These are phyloP conservation scores for Lodderomyces metapsilosis DNA, from an alignment of 1,139 yeast genomes.

Conservation along the genomic window DNA sequence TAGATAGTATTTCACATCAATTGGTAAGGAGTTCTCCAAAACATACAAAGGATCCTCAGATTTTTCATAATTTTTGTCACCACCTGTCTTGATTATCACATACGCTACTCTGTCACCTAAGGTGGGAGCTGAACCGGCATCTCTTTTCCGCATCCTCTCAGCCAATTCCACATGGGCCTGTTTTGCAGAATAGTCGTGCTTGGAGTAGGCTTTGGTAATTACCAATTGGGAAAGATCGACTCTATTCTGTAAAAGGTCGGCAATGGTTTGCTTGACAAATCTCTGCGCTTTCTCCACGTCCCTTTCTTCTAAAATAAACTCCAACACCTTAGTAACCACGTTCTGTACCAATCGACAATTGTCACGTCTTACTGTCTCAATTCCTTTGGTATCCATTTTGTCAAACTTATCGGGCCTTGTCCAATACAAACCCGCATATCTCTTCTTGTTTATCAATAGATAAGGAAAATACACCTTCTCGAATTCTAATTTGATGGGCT, in stretches of 20 bases:
- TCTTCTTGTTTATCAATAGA: constrained; percentile 86
- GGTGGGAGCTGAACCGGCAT: constrained; percentile 95
- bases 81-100: constrained; percentile 81
- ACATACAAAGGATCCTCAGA: constrained; percentile 96
- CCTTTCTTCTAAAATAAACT: constrained; percentile 80
- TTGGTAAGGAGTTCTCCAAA: constrained; percentile 85
- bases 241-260: constrained; percentile 85
- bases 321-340: constrained; percentile 89
- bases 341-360: constrained; percentile 93
- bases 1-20: constrained; percentile 90
- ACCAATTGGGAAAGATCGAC: constrained; percentile 92
- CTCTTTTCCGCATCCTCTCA: constrained; percentile 93
- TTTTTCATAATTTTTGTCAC: constrained; percentile 89
- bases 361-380: constrained; percentile 97
- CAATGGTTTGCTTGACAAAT: constrained; percentile 83
- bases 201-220: constrained; percentile 87
- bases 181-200: constrained; percentile 89
- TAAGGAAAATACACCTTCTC: constrained; percentile 97
- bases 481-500: constrained; percentile 92
- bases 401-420: constrained; percentile 86
- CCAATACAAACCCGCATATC: constrained; percentile 98
- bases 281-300: constrained; percentile 86
- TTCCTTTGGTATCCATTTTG: constrained; percentile 98
- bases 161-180: constrained; percentile 98
- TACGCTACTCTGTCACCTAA: constrained; percentile 98